Conservation (phyloP, 2,329 filamentous ascomycete species). For the Colletotrichum sp. region DNA sequence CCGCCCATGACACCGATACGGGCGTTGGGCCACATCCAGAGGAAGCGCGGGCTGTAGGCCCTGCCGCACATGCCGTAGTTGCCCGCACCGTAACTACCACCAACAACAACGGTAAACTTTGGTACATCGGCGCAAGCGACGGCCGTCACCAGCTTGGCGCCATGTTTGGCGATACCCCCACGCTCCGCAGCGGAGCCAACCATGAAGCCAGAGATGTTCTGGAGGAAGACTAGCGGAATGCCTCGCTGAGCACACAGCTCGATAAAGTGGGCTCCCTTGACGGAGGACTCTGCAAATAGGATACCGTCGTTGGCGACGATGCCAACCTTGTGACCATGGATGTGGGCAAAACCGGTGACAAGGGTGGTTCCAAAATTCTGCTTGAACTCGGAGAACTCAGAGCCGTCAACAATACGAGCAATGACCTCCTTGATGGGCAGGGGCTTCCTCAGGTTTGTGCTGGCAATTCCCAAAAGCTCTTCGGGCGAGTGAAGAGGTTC, state of each 20-base stretch:
- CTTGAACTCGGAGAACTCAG: conserved; percentile 93
- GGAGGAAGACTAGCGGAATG: conserved; percentile 89
- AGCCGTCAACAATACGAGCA: conserved; percentile 89
- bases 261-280: conserved; percentile 97
- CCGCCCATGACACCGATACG: conserved; percentile 95
- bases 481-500: conserved; percentile 82
- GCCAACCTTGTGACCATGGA: conserved; percentile 89
- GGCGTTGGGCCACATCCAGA: conserved; percentile 99
- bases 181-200: conserved; percentile 91
- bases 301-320: conserved; percentile 98
- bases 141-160: conserved; percentile 94
- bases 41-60: conserved; percentile 87
- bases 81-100: conserved; percentile 88
- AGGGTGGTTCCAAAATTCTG: conserved; percentile 86
- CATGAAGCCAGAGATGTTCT: conserved; percentile 99
- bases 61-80: conserved; percentile 99
- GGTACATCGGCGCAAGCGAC: conserved; percentile 94
- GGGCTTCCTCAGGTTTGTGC: conserved; percentile 85
- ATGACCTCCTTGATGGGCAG: conserved; percentile 91
- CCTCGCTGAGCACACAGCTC: conserved; percentile 90
- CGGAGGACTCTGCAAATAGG: conserved; percentile 83
- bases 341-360: conserved; percentile 88
- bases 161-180: conserved; percentile 96
- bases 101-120: conserved; percentile 97
- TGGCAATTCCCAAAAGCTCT: conserved; percentile 87